Evolutionary conservation across 108 stramenopile species (phyloP).

Genomic region (Cyclostephanos invisitatus): DNA sequence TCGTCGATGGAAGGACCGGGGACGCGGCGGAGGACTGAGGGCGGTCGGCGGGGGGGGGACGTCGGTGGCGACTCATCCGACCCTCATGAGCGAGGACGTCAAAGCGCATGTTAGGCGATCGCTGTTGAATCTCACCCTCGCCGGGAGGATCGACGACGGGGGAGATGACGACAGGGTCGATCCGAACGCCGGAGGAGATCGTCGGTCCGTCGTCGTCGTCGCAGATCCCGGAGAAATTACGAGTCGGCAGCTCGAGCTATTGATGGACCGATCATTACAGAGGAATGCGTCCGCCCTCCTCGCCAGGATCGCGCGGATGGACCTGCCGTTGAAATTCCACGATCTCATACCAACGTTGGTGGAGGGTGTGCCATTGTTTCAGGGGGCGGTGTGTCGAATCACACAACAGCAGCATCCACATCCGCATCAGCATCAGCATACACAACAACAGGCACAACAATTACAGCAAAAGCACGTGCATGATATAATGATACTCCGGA

Average conservation of each 20-base stretch:
- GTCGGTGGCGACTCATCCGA: not conserved
- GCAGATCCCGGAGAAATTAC: conserved; percentile 4
- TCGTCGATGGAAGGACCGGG: conserved; percentile 46
- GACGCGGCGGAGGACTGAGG: conserved; percentile 9
- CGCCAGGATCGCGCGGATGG: conserved; percentile 32
- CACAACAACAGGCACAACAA: not conserved
- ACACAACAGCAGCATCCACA: conserved; percentile 11
- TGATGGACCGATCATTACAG: conserved; percentile 29
- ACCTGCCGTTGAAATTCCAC: conserved; percentile 44
- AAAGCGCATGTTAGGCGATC: conserved; percentile 16
- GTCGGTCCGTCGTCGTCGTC: not conserved
- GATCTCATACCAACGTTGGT: conserved; percentile 42
- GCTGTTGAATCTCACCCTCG: conserved; percentile 24
- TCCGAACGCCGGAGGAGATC: not conserved
- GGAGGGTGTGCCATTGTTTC: conserved; percentile 8
- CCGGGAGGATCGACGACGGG: conserved; percentile 10
- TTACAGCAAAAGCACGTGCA: not conserved
- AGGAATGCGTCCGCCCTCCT: conserved; percentile 28
- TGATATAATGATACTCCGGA: not conserved
- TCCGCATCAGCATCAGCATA: not conserved
- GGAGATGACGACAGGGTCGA: not conserved
- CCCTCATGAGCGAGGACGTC: conserved; percentile 32
- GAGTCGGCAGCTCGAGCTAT: conserved; percentile 10
- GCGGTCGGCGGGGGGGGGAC: conserved; percentile 8
- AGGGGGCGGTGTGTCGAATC: conserved; percentile 4